phyloP scores from a whole-genome alignment of 139 green algal genomes.

The Medakamo hakoo region DNA sequence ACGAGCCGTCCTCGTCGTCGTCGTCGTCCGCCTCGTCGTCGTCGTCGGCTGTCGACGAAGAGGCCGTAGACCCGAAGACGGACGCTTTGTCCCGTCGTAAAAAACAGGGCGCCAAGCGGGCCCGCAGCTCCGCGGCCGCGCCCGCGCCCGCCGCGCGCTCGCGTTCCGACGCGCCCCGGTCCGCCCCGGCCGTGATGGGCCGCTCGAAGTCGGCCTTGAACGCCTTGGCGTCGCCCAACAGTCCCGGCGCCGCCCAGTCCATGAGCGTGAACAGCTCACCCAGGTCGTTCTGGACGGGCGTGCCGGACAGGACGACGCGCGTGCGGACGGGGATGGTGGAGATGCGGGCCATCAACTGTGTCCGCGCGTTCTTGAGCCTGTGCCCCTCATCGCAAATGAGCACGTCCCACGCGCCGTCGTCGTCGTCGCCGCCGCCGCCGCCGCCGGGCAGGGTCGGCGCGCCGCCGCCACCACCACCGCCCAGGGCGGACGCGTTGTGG shows the following conservation, averaged over 20 bases:
- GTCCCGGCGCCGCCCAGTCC: constrained; percentile 45
- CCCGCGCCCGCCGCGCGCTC: constrained; percentile 37
- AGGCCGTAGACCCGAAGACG: too few species aligned
- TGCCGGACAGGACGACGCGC: constrained; percentile 71
- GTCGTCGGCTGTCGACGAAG: too few species aligned
- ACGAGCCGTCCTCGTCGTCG: too few species aligned
- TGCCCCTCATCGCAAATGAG: constrained; percentile 82
- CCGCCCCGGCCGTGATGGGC: constrained; percentile 32
- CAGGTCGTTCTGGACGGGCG: constrained; percentile 81
- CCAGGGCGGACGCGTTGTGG: constrained; percentile 52
- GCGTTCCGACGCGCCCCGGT: constrained; percentile 8
- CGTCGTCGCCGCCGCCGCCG: too few species aligned
- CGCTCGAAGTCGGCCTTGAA: constrained; percentile 45
- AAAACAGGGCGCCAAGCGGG: constrained; percentile 55
- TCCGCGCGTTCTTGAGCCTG: constrained; percentile 80
- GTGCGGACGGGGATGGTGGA: constrained; percentile 22
- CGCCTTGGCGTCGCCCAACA: constrained; percentile 35
- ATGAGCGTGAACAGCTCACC: constrained; percentile 79
- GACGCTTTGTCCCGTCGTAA: constrained; percentile 71
- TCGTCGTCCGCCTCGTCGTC: too few species aligned
- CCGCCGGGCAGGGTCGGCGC: too few species aligned
- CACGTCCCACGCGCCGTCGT: constrained; percentile 51
- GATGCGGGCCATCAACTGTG: constrained; percentile 46
- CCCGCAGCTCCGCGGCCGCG: constrained; percentile 37
- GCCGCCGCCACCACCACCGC: not conserved